These are phyloP conservation scores for Castanea mollissima DNA, from an alignment of 306 rosid genomes.

Conservation along the genomic window DNA sequence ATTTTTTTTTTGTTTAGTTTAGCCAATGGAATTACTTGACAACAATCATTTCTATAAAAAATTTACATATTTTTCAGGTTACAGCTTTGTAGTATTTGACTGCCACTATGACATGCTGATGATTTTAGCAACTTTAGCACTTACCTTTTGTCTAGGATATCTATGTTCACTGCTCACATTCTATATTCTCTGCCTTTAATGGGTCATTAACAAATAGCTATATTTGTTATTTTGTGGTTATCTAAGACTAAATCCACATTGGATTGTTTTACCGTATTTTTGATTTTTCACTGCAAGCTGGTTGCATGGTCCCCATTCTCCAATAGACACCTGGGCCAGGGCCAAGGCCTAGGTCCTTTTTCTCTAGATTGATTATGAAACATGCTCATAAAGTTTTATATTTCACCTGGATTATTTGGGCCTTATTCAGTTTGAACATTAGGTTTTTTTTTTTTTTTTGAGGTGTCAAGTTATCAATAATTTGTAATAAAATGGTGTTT, in stretches of 20 bases:
- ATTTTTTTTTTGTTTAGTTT: too few species aligned
- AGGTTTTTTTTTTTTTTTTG: too few species aligned
- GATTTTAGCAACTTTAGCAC: not conserved
- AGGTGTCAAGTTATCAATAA: too few species aligned
- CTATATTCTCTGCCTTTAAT: not conserved
- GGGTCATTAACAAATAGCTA: not conserved
- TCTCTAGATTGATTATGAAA: not conserved
- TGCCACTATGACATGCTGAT: not conserved
- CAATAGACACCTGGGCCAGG: conserved; percentile 1
- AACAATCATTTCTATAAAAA: not conserved
- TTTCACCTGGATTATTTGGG: too few species aligned
- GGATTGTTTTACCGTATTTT: not conserved
- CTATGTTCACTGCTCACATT: not conserved
- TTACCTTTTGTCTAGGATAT: not conserved
- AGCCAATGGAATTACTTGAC: not conserved
- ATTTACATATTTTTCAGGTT: not conserved
- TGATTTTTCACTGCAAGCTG: conserved; percentile 12
- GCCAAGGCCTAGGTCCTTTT: not conserved
- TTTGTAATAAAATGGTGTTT: too few species aligned
- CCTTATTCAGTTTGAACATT: too few species aligned
- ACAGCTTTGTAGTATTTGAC: not conserved
- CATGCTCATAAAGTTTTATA: not conserved
- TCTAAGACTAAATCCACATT: not conserved
- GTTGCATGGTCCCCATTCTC: not conserved
- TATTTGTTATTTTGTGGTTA: not conserved